A percentile compares a stretch with the other conserved stretches of the same genome.
Conservation (phyloP, 2,329 filamentous ascomycete genomes). For the Aureobasidium sp. region DNA sequence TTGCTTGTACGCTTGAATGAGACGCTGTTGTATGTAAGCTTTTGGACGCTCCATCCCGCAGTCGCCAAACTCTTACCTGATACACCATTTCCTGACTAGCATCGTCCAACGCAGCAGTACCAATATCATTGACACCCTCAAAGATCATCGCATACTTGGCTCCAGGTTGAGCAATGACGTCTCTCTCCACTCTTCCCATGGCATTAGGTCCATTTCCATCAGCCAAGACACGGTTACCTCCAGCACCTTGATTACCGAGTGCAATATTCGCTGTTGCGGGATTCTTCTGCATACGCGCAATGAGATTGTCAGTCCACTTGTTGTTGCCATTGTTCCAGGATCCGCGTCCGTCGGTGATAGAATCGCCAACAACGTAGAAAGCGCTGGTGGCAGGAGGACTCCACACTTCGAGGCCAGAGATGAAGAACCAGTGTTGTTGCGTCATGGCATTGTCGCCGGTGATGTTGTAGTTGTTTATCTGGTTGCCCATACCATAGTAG, state of each 20-base stretch:
- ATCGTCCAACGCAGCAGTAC: conserved; percentile 28
- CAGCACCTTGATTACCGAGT: conserved; percentile 58
- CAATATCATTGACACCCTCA: conserved; percentile 64
- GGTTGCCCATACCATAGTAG: conserved; percentile 52
- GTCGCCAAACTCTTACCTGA: background rate
- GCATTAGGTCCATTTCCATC: conserved; percentile 57
- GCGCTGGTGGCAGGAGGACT: conserved; percentile 36
- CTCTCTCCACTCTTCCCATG: conserved; percentile 53
- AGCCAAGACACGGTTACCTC: conserved; percentile 55
- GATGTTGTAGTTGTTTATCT: conserved; percentile 43
- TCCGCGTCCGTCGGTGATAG: conserved; percentile 33
- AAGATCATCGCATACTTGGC: conserved; percentile 57
- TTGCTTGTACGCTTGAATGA: conserved; percentile 52
- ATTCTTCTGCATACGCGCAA: conserved; percentile 43
- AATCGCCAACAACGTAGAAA: conserved; percentile 53
- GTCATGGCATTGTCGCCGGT: conserved; percentile 24
- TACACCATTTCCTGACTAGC: background rate
- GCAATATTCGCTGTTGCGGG: conserved; percentile 42
- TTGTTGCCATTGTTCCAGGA: background rate
- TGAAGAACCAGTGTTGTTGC: conserved; percentile 48
- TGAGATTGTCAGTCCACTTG: conserved; percentile 49
- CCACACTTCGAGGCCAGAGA: conserved; percentile 50
- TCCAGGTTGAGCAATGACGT: conserved; percentile 51
- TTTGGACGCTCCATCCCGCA: background rate
- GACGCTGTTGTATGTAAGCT: conserved; percentile 16